phyloP scores from a whole-genome alignment of 768 basidiomycete species.

The Pleurotus tuoliensis region DNA sequence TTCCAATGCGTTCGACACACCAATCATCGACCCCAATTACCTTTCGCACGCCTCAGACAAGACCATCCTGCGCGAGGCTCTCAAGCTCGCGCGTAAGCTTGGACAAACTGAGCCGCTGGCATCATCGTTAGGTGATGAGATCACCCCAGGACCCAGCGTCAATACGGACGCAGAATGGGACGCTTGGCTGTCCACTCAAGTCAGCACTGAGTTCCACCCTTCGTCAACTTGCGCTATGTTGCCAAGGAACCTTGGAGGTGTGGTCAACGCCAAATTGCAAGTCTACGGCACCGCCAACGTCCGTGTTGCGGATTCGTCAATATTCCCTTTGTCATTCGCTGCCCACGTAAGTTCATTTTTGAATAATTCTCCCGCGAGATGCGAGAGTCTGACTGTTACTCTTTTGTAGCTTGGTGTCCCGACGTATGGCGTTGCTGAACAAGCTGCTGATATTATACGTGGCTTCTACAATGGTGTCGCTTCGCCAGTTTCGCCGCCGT shows the following conservation, averaged over 20 bases:
- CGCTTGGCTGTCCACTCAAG: slow-evolving; percentile 38
- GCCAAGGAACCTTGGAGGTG: slow-evolving; percentile 45
- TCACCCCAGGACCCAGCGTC: slow-evolving; percentile 45
- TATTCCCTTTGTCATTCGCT: slow-evolving; percentile 1
- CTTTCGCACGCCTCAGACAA: slow-evolving; percentile 48
- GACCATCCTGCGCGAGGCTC: slow-evolving; percentile 49
- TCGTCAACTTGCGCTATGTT: slow-evolving; percentile 55
- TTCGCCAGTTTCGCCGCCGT: slow-evolving; percentile 3
- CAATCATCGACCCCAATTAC: slow-evolving; percentile 65
- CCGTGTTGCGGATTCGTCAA: slow-evolving; percentile 48
- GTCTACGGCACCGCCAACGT: slow-evolving; percentile 47
- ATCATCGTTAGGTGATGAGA: slow-evolving; percentile 38
- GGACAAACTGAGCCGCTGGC: slow-evolving; percentile 49
- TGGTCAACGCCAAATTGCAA: slow-evolving; percentile 41
- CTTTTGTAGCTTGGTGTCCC: slow-evolving; percentile 24
- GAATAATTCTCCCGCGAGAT: background rate
- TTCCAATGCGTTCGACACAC: slow-evolving; percentile 52
- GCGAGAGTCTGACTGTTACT: background rate
- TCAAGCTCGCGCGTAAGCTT: slow-evolving; percentile 58
- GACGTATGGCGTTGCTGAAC: slow-evolving; percentile 53
- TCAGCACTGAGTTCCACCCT: slow-evolving; percentile 60
- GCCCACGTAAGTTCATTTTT: background rate
- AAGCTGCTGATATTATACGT: slow-evolving; percentile 45
- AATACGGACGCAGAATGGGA: slow-evolving; percentile 55
- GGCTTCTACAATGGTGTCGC: slow-evolving; percentile 4